phyloP scores from a whole-genome alignment of 805 yeast species.

The Priceomyces castillae region DNA sequence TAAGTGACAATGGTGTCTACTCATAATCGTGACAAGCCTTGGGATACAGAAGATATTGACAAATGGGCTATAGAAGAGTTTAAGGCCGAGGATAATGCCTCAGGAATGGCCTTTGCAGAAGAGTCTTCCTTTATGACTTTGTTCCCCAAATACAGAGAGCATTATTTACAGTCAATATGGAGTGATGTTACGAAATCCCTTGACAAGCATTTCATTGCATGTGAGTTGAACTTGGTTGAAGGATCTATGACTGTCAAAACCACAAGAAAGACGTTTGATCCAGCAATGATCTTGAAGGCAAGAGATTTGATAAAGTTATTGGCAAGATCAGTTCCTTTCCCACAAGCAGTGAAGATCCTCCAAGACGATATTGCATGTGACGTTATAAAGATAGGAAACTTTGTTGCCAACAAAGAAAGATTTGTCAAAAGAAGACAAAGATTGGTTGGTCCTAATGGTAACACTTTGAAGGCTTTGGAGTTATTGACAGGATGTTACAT shows the following conservation, averaged over 20 bases:
- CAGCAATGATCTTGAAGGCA: slow-evolving; percentile 89
- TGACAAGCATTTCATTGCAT: slow-evolving; percentile 71
- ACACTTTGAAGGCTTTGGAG: slow-evolving; percentile 93
- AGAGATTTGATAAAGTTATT: slow-evolving; percentile 90
- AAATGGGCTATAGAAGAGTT: slow-evolving; percentile 91
- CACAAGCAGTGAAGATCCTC: slow-evolving; percentile 89
- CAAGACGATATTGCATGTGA: slow-evolving; percentile 95
- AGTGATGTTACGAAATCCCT: slow-evolving; percentile 84
- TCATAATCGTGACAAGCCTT: slow-evolving; percentile 92
- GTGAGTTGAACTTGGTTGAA: slow-evolving; percentile 86
- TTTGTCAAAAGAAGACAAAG: slow-evolving; percentile 95
- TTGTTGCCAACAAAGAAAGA: slow-evolving; percentile 86
- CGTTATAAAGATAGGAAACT: slow-evolving; percentile 89
- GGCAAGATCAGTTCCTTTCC: slow-evolving; percentile 95
- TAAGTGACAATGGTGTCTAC: slow-evolving; percentile 72
- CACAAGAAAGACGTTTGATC: slow-evolving; percentile 92
- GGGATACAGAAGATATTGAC: slow-evolving; percentile 95
- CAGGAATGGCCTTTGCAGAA: slow-evolving; percentile 89
- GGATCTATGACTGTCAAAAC: slow-evolving; percentile 98
- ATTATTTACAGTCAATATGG: slow-evolving; percentile 86
- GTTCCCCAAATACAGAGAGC: slow-evolving; percentile 95
- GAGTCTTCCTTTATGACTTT: slow-evolving; percentile 93
- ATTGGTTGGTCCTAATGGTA: slow-evolving; percentile 94
- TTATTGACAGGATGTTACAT: slow-evolving; percentile 93
- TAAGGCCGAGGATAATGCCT: slow-evolving; percentile 81